Evolutionary conservation across 2,329 filamentous ascomycete species (phyloP), one percentile per base, ranked within the genome.

Genomic region (Fusarium euwallaceae): DNA sequence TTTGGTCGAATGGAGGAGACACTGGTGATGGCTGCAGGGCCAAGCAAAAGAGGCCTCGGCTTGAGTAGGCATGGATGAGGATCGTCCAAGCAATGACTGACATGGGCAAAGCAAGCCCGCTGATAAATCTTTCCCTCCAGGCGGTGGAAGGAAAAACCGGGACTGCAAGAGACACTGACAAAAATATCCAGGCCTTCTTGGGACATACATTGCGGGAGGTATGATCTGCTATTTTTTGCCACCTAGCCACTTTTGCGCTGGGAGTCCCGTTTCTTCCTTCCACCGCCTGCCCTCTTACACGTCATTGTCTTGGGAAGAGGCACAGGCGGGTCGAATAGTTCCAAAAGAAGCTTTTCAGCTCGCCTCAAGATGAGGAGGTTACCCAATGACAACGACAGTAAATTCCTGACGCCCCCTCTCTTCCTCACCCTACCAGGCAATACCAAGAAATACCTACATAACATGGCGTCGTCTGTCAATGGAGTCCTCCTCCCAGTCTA

Each of bases 291-390:
- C n/a, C n/a, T 9, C 43, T 27, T 10, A 36, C 70, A 76, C 73
- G 63, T 75, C 73, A 76, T 64, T 62, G 48, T 69, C 39, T 71
- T 51, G 61, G 22, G 17, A 34, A 34, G 61, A 64, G 36, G 22
- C 62, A 34, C 24, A 58, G n/a, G 20, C 27, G 36, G 37, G 39
- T 32, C 27, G 29, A 17, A 29, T n/a, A 32, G 29, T 66, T 66
- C 72, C 73, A 41, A 76, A 75, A 64, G 48, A 56, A 65, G 73
- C 36, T 43, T 73, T 74, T 76, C 73, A 75, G 73, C 73, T 74
- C 56, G 64, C 64, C 56, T 43, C 64, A 24, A 41, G 20, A 27
- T 5, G 55, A 37, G 12, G 34, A 37, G 34, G 39, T 27, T 20
- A 45, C 22, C 61, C 61, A 63, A 63, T 63, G 12, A 17, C 32